Base-by-base conservation (phyloP, 2,329 filamentous ascomycete species). In the Xylaria hypoxylon region DNA sequence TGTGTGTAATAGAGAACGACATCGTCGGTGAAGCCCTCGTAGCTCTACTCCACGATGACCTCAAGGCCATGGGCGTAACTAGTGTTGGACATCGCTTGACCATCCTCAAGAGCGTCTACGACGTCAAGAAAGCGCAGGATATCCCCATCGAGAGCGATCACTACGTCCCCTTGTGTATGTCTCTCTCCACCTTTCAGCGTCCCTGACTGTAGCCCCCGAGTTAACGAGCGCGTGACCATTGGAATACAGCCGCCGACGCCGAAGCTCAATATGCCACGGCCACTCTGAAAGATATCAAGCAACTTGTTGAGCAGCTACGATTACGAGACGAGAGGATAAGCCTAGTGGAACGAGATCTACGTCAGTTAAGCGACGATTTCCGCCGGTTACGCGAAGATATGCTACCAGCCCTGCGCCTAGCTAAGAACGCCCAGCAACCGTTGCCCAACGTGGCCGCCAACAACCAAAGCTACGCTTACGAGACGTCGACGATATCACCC, bases 1-100 rank as follows among this genome's bases (percentile, higher is more conserved):
- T 61, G 33, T 66, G 50, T 26, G 33, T 61, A 22, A 45, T 78
- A 96, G 96, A 97, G 76, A 97, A 99, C 77, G 94, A 93, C 70
- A 96, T 99, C 73, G 91, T 94, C 42, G 96, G 96, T 71, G 94
- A 98, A 78, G 95, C 93, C 59, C 84, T 99, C 69, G 89, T 97
- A 64, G 93, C 93, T 45, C 83, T 99, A 70, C 91, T 92, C 70
- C 96, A 98, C 77, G 92, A 97, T 64, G 95, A 98, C 77, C 84
- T 99, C 74, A 97, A 96, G 80, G 93, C 96, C 77, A 95, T 98
- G 90, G 94, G 94, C 53, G 92, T 99, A 70, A 84, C 85, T 69
- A 98, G 95, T 80, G 93, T 97, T 53, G 96, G 96, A 45, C 96
- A 99, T 81, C 90, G 96, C 67, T 85, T 99, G 74, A 97, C 94